Evolutionary conservation across 148 eudicot species (phyloP), one percentile per base, ranked within the genome.

Genomic region (Mesembryanthemum crystallinum): DNA sequence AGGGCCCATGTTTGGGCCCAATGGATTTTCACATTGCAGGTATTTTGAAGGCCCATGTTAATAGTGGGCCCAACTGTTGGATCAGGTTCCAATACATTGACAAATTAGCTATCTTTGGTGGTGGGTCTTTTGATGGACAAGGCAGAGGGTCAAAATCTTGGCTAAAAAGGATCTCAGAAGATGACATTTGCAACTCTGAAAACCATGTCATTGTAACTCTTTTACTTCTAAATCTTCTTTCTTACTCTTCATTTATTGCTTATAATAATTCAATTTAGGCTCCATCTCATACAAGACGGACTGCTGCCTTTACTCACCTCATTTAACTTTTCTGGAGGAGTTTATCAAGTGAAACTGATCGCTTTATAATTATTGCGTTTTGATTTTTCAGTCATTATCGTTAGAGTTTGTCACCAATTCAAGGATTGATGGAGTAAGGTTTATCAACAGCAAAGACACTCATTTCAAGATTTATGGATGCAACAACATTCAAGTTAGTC

Each of bases 381-480:
- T 29, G 27, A 13, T 73, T 15, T 63, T 29, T 14, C 82, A 80
- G 83, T 21, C 79, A 11, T 3, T 82, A 20, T 24, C 23, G 17
- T 67, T 83, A 25, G 39, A 27, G 15, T 45, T 37, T 23, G 67
- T 85, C 63, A 85, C 21, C 8, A 69, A 76, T 23, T 65, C 82
- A 9, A 33, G 30, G 7, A 35, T 83, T 14, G 13, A 65, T 7
- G 67, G 33, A 18, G 21, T 85, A 28, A 78, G 45, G 25, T 73
- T 79, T 7, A 32, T 73, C 1, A 78, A 83, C 43, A 85, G 82
- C 76, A 78, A 80, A 74, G 60, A 64, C 52, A 75, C 42, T 33
- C 88, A 83, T 37, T 11, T 85, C 18, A 43, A 51, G n/a, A 20
- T 85, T 17, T 35, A 23, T 66, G 49, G 49, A 0, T 75, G 80